Conservation (phyloP, 75 land plant genomes). For the Sequoiadendron giganteum region DNA sequence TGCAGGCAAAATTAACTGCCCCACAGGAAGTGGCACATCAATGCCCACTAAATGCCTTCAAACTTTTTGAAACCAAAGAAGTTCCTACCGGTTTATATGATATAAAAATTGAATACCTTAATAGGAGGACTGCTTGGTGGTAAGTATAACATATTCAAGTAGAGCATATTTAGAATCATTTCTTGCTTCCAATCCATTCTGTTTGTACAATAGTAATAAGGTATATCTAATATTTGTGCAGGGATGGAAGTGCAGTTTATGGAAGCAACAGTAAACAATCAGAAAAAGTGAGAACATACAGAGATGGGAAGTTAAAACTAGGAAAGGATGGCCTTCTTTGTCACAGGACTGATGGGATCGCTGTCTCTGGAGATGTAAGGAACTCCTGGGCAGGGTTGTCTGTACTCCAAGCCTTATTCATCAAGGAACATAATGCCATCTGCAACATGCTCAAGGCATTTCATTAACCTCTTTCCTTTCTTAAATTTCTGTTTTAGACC, state of each 20-base stretch:
- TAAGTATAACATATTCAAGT: conserved; percentile 13
- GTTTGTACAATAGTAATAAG: too few relatives aligned
- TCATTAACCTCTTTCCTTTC: background rate
- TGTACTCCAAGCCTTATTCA: conserved; percentile 55
- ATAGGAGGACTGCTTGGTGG: conserved; percentile 71
- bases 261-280: conserved; percentile 36
- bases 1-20: conserved; percentile 36
- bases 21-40: conserved; percentile 27
- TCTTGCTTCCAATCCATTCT: too few relatives aligned
- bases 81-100: conserved; percentile 16
- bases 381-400: conserved; percentile 70
- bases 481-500: background rate
- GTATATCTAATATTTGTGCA: background rate
- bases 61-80: conserved; percentile 31
- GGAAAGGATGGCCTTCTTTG: conserved; percentile 42
- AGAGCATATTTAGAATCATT: too few relatives aligned
- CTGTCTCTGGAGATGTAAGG: conserved; percentile 56
- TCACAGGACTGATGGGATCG: conserved; percentile 37
- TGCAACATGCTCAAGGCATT: conserved; percentile 59
- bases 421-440: conserved; percentile 46
- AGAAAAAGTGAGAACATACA: conserved; percentile 42
- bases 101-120: conserved; percentile 35
- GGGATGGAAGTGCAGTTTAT: conserved; percentile 83
- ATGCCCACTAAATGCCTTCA: conserved; percentile 60
- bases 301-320: conserved; percentile 58